Percentiles rank a stretch among this genome's conserved stretches.
Evolutionary conservation across 306 rosid species (phyloP).

Genomic region (Acacia melanoxylon): DNA sequence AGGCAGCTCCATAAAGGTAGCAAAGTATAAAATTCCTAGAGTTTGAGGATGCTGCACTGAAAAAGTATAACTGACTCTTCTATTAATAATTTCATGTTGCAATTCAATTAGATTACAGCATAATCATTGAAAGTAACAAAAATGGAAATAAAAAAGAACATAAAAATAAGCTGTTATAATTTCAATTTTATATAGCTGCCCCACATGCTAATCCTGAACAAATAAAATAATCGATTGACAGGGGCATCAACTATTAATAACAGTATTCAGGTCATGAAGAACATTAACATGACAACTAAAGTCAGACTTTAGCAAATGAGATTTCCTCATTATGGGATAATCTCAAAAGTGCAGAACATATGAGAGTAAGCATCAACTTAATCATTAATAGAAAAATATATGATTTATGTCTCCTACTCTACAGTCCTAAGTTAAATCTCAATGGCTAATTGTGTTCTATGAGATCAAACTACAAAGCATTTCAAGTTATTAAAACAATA

Average conservation of each 20-base stretch:
- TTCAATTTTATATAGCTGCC: not conserved
- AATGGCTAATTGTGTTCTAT: conserved; percentile 8
- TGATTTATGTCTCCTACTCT: not conserved
- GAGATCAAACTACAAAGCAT: conserved; percentile 4
- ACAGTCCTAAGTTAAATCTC: conserved; percentile 3
- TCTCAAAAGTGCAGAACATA: conserved; percentile 1
- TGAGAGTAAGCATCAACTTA: conserved; percentile 18
- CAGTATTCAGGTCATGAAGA: not conserved
- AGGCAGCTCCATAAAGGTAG: conserved; percentile 13
- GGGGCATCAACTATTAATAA: conserved; percentile 2
- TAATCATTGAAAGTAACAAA: not conserved
- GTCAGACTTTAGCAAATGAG: not conserved
- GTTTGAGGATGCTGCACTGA: not conserved
- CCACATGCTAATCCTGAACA: conserved; percentile 11
- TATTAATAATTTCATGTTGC: conserved; percentile 13
- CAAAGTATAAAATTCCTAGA: conserved; percentile 7
- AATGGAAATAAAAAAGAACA: not conserved
- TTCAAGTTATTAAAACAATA: not conserved
- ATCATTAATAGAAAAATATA: not conserved
- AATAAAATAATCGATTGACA: not conserved
- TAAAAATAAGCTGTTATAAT: not conserved
- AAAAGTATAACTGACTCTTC: conserved; percentile 1
- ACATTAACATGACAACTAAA: not conserved
- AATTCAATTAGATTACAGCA: not conserved
- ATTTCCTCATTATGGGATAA: not conserved